phyloP scores from a whole-genome alignment of 257 asterid genomes.

The Solanum verrucosum region DNA sequence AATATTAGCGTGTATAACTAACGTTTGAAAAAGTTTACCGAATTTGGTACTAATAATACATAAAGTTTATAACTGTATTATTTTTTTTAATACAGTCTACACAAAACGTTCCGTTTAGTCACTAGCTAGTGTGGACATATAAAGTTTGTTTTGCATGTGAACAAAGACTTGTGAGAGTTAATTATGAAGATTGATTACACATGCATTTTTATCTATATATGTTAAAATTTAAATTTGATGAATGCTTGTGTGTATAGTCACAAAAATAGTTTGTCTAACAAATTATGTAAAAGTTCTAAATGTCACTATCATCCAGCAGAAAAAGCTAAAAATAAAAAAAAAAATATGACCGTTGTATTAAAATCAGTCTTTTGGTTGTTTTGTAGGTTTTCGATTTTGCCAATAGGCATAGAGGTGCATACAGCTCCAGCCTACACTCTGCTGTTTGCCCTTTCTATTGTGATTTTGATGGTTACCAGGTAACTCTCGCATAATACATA shows the following conservation, averaged over 20 bases:
- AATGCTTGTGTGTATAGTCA: neutral
- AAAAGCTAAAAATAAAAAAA: neutral
- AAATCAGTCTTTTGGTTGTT: neutral
- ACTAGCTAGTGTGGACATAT: neutral
- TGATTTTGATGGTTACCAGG: conserved; percentile 82
- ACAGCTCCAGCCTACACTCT: conserved; percentile 53
- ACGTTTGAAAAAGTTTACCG: too few species aligned
- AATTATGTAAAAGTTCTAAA: neutral
- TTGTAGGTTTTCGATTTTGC: conserved; percentile 82
- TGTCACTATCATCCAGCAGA: neutral
- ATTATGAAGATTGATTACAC: neutral
- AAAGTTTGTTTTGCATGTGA: neutral
- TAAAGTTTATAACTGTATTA: too few species aligned
- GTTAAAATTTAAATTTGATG: neutral
- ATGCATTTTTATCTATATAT: neutral
- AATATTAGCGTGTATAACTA: too few species aligned
- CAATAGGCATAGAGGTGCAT: conserved; percentile 81
- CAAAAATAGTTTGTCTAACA: neutral
- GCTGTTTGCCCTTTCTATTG: conserved; percentile 94
- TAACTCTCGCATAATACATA: neutral
- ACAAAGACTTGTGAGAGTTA: neutral
- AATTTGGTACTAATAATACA: too few species aligned
- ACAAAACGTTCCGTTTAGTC: neutral
- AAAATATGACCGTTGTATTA: conserved; percentile 12
- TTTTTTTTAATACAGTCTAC: neutral